Evolutionary conservation across 1,139 yeast genomes (phyloP).

Genomic region (Trichomonascaceae sp.): DNA sequence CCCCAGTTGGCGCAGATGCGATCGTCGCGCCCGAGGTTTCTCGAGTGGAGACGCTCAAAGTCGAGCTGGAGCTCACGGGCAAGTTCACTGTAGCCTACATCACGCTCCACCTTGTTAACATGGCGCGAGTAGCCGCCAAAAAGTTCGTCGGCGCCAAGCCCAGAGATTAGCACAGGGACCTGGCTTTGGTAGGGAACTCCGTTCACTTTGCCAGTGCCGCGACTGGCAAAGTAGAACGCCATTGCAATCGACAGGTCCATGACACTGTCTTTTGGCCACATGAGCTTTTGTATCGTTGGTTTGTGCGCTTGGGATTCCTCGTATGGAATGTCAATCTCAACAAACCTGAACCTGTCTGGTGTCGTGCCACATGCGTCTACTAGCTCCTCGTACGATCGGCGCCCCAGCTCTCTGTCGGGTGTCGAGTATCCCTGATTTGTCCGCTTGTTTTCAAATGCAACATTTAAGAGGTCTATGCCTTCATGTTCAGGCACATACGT

Average conservation of each 20-base stretch:
- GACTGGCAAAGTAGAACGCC: conserved; percentile 85
- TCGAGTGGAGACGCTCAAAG: conserved; percentile 54
- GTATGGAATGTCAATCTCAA: conserved; percentile 64
- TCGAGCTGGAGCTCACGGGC: conserved; percentile 51
- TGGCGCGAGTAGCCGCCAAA: conserved; percentile 90
- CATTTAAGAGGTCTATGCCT: conserved; percentile 71
- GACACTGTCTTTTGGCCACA: conserved; percentile 77
- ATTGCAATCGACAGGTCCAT: conserved; percentile 93
- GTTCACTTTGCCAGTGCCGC: conserved; percentile 31
- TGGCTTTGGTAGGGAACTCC: conserved; percentile 23
- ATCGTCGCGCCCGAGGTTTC: conserved; percentile 88
- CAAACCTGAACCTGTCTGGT: conserved; percentile 30
- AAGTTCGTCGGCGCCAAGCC: conserved; percentile 94
- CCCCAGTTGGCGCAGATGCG: conserved; percentile 80
- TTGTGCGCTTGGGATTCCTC: conserved; percentile 44
- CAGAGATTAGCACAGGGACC: conserved; percentile 69
- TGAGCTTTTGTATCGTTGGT: conserved; percentile 44
- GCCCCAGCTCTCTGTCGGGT: conserved; percentile 73
- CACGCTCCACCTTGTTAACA: conserved; percentile 26
- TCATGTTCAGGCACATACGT: conserved; percentile 23
- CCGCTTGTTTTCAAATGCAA: conserved; percentile 88
- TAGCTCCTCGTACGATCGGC: conserved; percentile 45
- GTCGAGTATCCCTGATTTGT: conserved; percentile 42
- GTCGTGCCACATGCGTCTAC: conserved; percentile 1
- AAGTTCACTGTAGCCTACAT: conserved; percentile 25